Evolutionary conservation across 2,329 filamentous ascomycete species (phyloP), one percentile per base, ranked within the genome.

Genomic region (Mycosphaerella sp.): DNA sequence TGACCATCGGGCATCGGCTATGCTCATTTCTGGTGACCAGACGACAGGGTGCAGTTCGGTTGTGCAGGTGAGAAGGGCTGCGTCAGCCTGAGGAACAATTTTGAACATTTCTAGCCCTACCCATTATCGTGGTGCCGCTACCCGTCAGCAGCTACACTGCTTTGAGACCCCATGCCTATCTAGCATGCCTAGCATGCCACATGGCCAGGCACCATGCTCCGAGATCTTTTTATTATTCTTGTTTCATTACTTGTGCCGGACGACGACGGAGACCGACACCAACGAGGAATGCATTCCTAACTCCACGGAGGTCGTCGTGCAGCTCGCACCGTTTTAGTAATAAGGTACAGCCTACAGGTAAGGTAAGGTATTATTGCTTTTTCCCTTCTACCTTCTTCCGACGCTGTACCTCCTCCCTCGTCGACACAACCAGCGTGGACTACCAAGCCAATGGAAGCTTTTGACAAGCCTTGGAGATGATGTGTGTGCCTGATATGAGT

Each of bases 101-200:
- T 45, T 42, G 36, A 39, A 31, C 29, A 45, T 12, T 47, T 36
- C 29, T 38, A 34, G 40, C 45, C 48, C 48, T 56, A 36, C 41
- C n/a, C 31, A 45, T 51, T 51, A 39, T 51, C 48, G 48, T 51
- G 40, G 14, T 42, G 40, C 40, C 40, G 40, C 9, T 42, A 39
- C 41, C 21, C 41, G 48, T 21, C 31, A 43, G 3, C 1, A 14
- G 48, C 48, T 34, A 17, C 14, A 34, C 48, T 43, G 17, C 41
- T 14, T 45, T 31, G 17, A 45, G 36, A 21, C 12, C 4, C 1
- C 32, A 17, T 17, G 14, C 14, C 14, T 17, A 17, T 17, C 14
- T 17, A 17, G 14, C 14, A 17, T 17, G 14, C 8, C 48, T 6
- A 32, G 48, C 48, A 21, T 39, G 48, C 41, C 14, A 44, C 53